phyloP scores from a whole-genome alignment of 1,284 basidiomycete species.

The Butyriboletus regius region DNA sequence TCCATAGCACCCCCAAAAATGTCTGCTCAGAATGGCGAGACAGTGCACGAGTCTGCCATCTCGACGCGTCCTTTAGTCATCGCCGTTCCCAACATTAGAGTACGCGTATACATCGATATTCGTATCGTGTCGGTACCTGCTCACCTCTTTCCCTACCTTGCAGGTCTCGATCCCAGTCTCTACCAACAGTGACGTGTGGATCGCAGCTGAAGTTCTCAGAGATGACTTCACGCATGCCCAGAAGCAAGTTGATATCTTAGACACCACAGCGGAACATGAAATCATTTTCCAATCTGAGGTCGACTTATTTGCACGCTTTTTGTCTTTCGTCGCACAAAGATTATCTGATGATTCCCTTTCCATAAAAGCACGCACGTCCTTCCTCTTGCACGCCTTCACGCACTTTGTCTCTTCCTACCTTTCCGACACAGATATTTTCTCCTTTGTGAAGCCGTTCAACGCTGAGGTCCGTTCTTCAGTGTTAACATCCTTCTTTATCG shows the following conservation, averaged over 20 bases:
- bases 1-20: conserved; percentile 20
- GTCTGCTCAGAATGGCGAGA: conserved; percentile 29
- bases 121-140: not conserved
- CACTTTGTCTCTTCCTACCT: conserved; percentile 78
- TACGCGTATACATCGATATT: conserved; percentile 37
- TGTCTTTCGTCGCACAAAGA: conserved; percentile 64
- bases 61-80: conserved; percentile 60
- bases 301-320: conserved; percentile 74
- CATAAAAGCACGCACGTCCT: conserved; percentile 52
- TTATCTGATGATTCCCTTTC: conserved; percentile 50
- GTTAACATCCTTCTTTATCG: conserved; percentile 74
- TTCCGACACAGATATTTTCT: conserved; percentile 68
- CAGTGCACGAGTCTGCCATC: conserved; percentile 34
- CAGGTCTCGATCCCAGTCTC: conserved; percentile 81
- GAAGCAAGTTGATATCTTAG: conserved; percentile 48
- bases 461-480: conserved; percentile 70
- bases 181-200: conserved; percentile 73
- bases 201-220: conserved; percentile 77
- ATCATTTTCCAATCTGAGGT: conserved; percentile 57
- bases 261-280: conserved; percentile 48
- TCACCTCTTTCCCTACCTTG: conserved; percentile 11
- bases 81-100: conserved; percentile 56
- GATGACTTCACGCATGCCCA: conserved; percentile 76
- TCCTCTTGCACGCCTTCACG: conserved; percentile 67
- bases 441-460: conserved; percentile 70